These are phyloP conservation scores for Salicornia ramosissima DNA, from an alignment of 148 eudicot genomes.

Conservation along the genomic window DNA sequence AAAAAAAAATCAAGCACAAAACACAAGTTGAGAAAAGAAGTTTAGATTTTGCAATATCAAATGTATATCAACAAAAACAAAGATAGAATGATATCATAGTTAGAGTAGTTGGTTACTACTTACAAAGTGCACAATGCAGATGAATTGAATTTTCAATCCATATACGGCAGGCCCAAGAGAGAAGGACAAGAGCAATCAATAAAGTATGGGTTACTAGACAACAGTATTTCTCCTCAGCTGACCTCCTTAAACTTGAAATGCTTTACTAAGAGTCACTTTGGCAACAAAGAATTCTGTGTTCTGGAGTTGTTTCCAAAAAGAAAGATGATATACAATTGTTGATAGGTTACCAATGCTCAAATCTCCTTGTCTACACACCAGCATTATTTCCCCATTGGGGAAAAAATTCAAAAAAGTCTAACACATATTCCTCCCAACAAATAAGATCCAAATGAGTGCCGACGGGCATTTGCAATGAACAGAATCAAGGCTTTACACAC, in stretches of 20 bases:
- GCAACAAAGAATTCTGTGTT: not conserved
- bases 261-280: not conserved
- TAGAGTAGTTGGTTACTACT: not conserved
- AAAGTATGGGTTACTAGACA: not conserved
- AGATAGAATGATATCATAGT: not conserved
- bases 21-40: not conserved
- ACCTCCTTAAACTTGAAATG: not conserved
- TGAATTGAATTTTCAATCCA: not conserved
- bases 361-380: not conserved
- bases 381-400: not conserved
- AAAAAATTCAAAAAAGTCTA: not conserved
- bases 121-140: not conserved
- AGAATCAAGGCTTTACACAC: not conserved
- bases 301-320: not conserved
- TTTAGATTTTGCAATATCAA: not conserved
- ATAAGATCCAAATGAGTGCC: not conserved
- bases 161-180: not conserved
- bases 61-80: not conserved
- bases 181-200: not conserved
- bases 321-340: not conserved
- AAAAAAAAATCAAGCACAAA: not conserved
- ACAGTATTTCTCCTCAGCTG: not conserved
- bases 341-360: not conserved
- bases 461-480: not conserved
- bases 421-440: not conserved